Conservation (phyloP, 2,329 filamentous ascomycete genomes). For the Chaetothyriales sp. region DNA sequence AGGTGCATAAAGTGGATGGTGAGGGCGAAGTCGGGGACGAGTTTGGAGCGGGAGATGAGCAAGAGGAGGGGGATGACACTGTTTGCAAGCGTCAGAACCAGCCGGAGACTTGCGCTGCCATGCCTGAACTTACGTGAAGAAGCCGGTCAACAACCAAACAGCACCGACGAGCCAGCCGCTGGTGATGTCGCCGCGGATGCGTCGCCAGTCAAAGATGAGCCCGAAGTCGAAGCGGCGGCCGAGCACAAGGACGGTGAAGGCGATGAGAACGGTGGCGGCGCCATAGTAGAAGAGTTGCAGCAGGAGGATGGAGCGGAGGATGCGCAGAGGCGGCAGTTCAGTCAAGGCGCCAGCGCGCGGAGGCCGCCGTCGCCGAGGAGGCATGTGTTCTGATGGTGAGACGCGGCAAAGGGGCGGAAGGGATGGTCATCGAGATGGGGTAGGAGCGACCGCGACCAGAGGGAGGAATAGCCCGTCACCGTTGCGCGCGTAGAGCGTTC, state of each 20-base stretch:
- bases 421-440: no score
- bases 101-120: background rate
- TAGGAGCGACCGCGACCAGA: no score
- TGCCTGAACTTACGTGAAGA: constrained; percentile 42
- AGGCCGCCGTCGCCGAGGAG: constrained; percentile 45
- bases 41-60: constrained; percentile 76
- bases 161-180: constrained; percentile 56
- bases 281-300: constrained; percentile 54
- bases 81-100: background rate
- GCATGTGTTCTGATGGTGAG: constrained; percentile 25
- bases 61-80: constrained; percentile 75
- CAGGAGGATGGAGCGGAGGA: constrained; percentile 51
- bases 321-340: constrained; percentile 53
- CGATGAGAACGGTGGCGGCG: constrained; percentile 46
- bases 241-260: constrained; percentile 55
- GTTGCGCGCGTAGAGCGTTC: no score
- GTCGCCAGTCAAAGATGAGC: constrained; percentile 50
- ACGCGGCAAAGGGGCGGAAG: no score
- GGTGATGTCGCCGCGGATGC: constrained; percentile 52
- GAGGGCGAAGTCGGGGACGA: constrained; percentile 86
- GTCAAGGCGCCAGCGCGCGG: constrained; percentile 52
- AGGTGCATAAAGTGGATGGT: constrained; percentile 79
- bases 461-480: no score
- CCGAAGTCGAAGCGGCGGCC: constrained; percentile 46
- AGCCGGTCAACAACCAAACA: constrained; percentile 53